Conservation (phyloP, 169 alveolate genomes). For the Plasmodium fragile region DNA sequence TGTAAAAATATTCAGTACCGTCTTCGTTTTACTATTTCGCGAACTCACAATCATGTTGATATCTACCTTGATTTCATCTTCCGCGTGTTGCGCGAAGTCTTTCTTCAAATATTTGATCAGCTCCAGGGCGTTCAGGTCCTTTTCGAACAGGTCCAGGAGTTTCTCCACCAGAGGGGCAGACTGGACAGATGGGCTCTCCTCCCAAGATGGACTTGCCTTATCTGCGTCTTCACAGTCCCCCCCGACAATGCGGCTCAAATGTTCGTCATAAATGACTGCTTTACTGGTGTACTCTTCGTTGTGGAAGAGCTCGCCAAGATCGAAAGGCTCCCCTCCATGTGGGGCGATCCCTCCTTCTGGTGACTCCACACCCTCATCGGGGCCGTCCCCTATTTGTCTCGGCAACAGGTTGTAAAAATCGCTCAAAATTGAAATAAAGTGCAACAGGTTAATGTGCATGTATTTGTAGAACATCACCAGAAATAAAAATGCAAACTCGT, state of each 20-base stretch:
- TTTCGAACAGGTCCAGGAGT: slow-evolving; percentile 49
- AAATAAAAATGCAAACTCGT: slow-evolving; percentile 41
- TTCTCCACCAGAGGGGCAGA: background rate
- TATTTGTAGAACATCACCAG: slow-evolving; percentile 53
- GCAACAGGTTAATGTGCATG: slow-evolving; percentile 38
- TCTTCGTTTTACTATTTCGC: slow-evolving; percentile 10
- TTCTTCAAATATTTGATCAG: slow-evolving; percentile 36
- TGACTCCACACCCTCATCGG: background rate
- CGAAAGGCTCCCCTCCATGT: background rate
- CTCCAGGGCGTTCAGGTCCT: slow-evolving; percentile 55
- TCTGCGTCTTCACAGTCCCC: background rate
- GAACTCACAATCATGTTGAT: slow-evolving; percentile 49
- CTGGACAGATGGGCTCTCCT: background rate
- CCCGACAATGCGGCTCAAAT: slow-evolving; percentile 25
- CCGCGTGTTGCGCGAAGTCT: background rate
- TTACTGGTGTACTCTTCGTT: background rate
- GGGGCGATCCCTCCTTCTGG: background rate
- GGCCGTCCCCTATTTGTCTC: background rate
- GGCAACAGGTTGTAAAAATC: slow-evolving; percentile 64
- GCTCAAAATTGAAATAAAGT: slow-evolving; percentile 54
- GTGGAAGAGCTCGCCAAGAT: slow-evolving; percentile 10
- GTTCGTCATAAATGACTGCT: slow-evolving; percentile 17
- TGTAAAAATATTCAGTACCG: slow-evolving; percentile 24
- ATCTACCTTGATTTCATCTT: slow-evolving; percentile 22
- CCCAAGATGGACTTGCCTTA: background rate